Base-by-base conservation (phyloP, 1,284 basidiomycete genomes). In the Apiotrichum gamsii region DNA sequence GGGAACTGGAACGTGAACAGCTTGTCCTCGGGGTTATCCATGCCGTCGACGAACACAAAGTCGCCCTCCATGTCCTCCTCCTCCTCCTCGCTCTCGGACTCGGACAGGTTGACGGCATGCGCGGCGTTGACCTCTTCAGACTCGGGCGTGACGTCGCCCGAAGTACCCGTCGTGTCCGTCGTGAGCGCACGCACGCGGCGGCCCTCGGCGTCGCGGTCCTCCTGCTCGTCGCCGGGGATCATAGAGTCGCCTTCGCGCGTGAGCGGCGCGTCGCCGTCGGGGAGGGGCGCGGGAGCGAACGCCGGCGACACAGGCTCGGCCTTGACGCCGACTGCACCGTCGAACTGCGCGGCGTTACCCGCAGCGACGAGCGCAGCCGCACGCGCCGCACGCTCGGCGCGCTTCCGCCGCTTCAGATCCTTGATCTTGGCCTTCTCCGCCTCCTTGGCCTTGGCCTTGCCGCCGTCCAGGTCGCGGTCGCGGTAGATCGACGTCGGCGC, bases 1-100 rank as follows among this genome's bases (percentile, higher is more conserved):
- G 91, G 91, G 65, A 96, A 94, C 68, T 94, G 91, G 74, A 95
- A 94, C 56, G 91, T 83, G 65, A 88, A 94, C 2, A 95, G 75
- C 21, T 82, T 73, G 77, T 63, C 64, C 82, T 81, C 75, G 78
- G 82, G 61, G 73, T 64, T 57, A 43, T 66, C 69, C 38, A 59
- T 50, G 29, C 67, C 69, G 1, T 64, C 59, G 18, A 58, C 60
- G 9, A 53, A 53, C 10, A 80, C 75, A 62, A 96, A 93, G 67
- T 91, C 84, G 40, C 87, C 84, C 5, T 86, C 79, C 52, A 94
- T 81, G 58, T 87, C 84, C 65, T 91, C 87, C 33, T 87, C 75
- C 54, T 88, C 84, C 62, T 90, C 86, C 57, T 90, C 89, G 31
- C 84, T 83, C 61, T 91, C 90, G 61, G 82, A 84, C 57, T 90